phyloP scores from a whole-genome alignment of 1,139 yeast genomes.

The Candida pseudoviswanathii region DNA sequence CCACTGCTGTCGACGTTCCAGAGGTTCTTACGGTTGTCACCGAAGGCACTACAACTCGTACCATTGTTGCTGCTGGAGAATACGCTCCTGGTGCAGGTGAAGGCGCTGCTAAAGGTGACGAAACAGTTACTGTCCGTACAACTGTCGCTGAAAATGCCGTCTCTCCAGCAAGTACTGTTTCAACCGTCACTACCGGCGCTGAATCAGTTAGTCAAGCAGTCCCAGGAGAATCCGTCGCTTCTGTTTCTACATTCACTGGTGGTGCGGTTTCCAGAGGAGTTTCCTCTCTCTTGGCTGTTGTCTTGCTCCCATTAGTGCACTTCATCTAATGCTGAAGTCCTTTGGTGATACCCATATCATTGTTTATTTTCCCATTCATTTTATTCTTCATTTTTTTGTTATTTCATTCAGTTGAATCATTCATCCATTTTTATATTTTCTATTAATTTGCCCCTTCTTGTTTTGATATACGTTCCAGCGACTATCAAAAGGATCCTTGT shows the following conservation, averaged over 20 bases:
- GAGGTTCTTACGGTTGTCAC: no score
- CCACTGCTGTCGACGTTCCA: conserved; percentile 19
- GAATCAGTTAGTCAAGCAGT: conserved; percentile 27
- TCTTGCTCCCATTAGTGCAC: conserved; percentile 31
- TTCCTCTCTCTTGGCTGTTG: conserved; percentile 28
- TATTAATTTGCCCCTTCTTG: background rate
- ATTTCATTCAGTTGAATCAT: no score
- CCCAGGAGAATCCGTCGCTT: conserved; percentile 17
- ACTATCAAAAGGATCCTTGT: background rate
- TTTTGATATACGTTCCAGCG: background rate
- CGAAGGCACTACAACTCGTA: background rate
- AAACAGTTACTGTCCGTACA: background rate
- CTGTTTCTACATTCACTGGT: conserved; percentile 28
- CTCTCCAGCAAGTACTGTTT: background rate
- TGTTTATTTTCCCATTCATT: background rate
- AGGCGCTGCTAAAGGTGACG: background rate
- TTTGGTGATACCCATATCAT: background rate
- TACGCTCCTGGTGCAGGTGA: background rate
- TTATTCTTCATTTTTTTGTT: background rate
- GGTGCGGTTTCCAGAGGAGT: conserved; percentile 24
- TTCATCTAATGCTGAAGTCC: conserved; percentile 15
- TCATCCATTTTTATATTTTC: no score
- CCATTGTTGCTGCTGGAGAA: background rate
- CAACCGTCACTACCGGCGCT: conserved; percentile 15
- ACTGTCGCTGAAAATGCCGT: background rate